These are phyloP conservation scores for Gossypium turneri DNA, from an alignment of 345 rosid genomes.

Conservation along the genomic window DNA sequence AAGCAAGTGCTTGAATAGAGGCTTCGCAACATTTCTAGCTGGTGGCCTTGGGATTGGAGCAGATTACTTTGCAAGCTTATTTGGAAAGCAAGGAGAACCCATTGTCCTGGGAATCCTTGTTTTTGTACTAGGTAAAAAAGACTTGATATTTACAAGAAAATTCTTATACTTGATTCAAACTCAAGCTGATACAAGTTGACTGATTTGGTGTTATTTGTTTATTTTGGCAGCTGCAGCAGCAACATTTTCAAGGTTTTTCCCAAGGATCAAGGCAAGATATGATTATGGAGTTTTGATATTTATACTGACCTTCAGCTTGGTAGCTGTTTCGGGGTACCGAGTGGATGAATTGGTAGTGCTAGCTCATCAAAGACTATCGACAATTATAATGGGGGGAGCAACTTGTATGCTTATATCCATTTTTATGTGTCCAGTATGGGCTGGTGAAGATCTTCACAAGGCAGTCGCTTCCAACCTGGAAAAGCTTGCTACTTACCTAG, in stretches of 20 bases:
- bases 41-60: slow-evolving; percentile 65
- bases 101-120: slow-evolving; percentile 62
- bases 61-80: slow-evolving; percentile 50
- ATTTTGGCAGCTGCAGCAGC: slow-evolving; percentile 46
- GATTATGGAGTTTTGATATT: slow-evolving; percentile 80
- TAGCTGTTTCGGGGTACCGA: slow-evolving; percentile 63
- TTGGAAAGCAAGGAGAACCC: slow-evolving; percentile 59
- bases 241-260: slow-evolving; percentile 70
- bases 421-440: slow-evolving; percentile 64
- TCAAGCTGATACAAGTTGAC: too few relatives aligned
- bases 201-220: too few relatives aligned
- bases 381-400: slow-evolving; percentile 64
- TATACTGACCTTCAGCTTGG: slow-evolving; percentile 72
- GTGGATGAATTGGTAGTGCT: slow-evolving; percentile 44
- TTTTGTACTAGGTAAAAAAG: slow-evolving; percentile 43
- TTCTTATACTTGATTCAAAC: background rate
- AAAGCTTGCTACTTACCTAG: slow-evolving; percentile 51
- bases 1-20: slow-evolving; percentile 61
- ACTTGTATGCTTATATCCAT: slow-evolving; percentile 43
- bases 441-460: slow-evolving; percentile 68
- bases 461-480: slow-evolving; percentile 42
- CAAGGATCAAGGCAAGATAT: slow-evolving; percentile 69
- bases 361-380: slow-evolving; percentile 53
- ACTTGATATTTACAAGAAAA: too few relatives aligned
- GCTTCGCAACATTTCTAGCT: slow-evolving; percentile 59